These are phyloP conservation scores for Naganishia vishniacii DNA, from an alignment of 768 basidiomycete species.

Conservation along the genomic window DNA sequence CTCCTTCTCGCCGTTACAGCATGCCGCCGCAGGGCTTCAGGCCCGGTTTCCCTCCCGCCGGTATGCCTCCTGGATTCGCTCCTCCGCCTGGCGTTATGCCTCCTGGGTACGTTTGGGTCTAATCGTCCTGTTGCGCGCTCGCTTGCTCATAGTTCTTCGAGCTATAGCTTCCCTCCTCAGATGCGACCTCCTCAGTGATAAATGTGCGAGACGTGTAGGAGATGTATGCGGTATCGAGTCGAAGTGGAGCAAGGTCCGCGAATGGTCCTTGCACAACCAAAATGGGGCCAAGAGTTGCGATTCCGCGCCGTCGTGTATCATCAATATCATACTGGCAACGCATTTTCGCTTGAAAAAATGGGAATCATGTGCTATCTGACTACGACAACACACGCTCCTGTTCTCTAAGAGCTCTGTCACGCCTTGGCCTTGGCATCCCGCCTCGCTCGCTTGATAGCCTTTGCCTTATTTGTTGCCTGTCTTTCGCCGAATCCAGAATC, in stretches of 20 bases:
- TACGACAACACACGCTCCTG: too few species aligned
- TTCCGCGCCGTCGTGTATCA: conserved; percentile 7
- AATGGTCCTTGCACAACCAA: neutral
- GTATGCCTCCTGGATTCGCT: conserved; percentile 45
- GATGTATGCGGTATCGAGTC: too few species aligned
- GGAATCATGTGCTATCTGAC: neutral
- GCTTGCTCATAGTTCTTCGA: neutral
- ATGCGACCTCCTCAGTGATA: conserved; percentile 19
- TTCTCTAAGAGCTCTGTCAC: too few species aligned
- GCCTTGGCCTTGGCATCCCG: conserved; percentile 35
- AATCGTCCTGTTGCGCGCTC: too few species aligned
- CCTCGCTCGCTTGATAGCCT: conserved; percentile 54
- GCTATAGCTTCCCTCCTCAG: conserved; percentile 11
- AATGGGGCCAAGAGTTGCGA: conserved; percentile 1
- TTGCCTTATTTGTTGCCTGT: conserved; percentile 67
- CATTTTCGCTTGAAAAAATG: neutral
- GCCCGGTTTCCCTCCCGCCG: conserved; percentile 47
- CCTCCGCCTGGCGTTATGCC: conserved; percentile 48
- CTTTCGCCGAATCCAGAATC: conserved; percentile 83
- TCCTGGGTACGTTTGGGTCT: conserved; percentile 40
- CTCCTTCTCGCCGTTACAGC: neutral
- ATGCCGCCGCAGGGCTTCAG: conserved; percentile 46
- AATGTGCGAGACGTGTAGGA: too few species aligned
- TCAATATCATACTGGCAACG: conserved; percentile 11
- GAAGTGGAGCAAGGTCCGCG: neutral